Conservation (phyloP, 1,284 basidiomycete species). For the Neolentinus lepideus region DNA sequence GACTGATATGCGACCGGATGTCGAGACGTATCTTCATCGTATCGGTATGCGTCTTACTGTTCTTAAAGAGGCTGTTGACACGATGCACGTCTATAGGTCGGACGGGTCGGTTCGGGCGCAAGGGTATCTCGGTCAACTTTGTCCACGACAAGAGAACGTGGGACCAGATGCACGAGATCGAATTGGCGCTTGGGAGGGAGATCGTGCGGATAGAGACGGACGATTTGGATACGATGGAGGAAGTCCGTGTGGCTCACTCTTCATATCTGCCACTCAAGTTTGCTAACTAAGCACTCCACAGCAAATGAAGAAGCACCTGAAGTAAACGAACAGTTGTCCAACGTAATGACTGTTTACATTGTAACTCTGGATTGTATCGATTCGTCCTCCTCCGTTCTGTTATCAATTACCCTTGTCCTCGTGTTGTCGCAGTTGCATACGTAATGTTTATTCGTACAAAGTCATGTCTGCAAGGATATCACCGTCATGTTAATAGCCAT, state of each 20-base stretch:
- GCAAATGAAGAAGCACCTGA: constrained; percentile 76
- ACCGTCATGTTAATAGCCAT: too few relatives aligned
- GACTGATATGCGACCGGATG: constrained; percentile 63
- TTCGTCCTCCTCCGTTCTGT: constrained; percentile 7
- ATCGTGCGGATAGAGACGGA: constrained; percentile 80
- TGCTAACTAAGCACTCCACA: constrained; percentile 17
- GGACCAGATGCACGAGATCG: constrained; percentile 81
- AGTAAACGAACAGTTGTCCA: constrained; percentile 28
- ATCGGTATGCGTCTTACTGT: too few relatives aligned
- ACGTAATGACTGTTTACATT: constrained; percentile 3
- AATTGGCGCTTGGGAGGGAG: constrained; percentile 65
- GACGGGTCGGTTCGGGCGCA: constrained; percentile 92
- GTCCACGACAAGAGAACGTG: constrained; percentile 84
- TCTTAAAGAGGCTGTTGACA: too few relatives aligned
- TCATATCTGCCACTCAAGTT: background rate
- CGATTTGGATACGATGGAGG: constrained; percentile 87
- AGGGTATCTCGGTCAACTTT: constrained; percentile 95
- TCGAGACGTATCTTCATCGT: constrained; percentile 97
- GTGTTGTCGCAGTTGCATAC: background rate
- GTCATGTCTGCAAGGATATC: too few relatives aligned
- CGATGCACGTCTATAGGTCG: constrained; percentile 41
- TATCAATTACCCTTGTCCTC: background rate
- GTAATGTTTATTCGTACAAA: too few relatives aligned
- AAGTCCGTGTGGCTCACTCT: constrained; percentile 37
- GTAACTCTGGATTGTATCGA: constrained; percentile 12